Evolutionary conservation across 2,329 filamentous ascomycete genomes (phyloP), one percentile per base, ranked within the genome.

Genomic region (Penicillium aurantiogriseum): DNA sequence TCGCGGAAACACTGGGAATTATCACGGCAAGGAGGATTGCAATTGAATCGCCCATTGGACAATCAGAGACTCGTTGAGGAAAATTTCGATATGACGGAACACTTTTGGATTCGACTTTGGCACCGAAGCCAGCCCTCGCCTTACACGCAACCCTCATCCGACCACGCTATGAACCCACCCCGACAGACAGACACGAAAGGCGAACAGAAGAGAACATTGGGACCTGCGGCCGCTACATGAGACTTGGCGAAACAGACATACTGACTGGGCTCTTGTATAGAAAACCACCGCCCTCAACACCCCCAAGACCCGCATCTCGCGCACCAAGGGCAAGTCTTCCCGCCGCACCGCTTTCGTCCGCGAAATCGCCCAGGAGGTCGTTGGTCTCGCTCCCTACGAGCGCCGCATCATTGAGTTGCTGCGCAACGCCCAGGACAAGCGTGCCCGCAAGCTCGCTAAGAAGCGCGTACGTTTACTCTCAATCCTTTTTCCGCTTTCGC

Each of bases 381-480:
- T 92, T 80, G 94, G 90, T 77, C 89, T 94, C 71, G 91, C 91
- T 71, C 91, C 91, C 75, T 94, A 99, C 80, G 94, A 99, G 88
- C 93, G 94, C 81, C 92, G 94, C 78, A 91, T 99, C 73, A 96
- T 99, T 78, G 94, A 99, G 87, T 85, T 99, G 79, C 89, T 99
- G 82, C 91, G 94, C 76, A 99, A 99, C 90, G 89, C 86, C 85
- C 95, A 96, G 85, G 94, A 99, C 83, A 97, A 97, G 91, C 91
- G 93, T 82, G 93, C 93, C 76, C 88, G 93, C 74, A 97, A 97
- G 89, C 90, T 97, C 76, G 93, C 93, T 76, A 97, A 97, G 92
- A 97, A 96, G 90, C 88, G 93, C 81, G 90, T 93, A 86, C 71
- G 89, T 86, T 59, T 56, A 54, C 27, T 57, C 42, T 40, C 33